phyloP scores from a whole-genome alignment of 2,329 filamentous ascomycete genomes.

The Diaporthe sp. region DNA sequence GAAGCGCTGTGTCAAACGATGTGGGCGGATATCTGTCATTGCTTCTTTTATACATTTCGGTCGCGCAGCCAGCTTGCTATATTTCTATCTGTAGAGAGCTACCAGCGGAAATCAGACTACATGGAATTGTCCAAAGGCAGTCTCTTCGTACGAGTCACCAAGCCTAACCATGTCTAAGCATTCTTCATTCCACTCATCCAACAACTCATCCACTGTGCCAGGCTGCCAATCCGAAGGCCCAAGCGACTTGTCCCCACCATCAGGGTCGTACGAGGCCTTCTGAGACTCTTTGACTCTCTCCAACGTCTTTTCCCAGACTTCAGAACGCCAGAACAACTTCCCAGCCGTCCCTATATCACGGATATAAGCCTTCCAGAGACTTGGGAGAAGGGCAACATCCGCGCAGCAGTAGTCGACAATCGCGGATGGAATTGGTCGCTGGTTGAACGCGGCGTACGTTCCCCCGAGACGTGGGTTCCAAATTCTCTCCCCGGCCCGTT shows the following conservation, averaged over 20 bases:
- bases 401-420: constrained; percentile 2
- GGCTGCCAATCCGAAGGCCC: neutral
- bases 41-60: too few relatives aligned
- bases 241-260: neutral
- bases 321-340: neutral
- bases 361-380: neutral
- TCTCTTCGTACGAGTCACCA: neutral
- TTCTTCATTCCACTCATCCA: neutral
- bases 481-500: neutral
- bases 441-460: neutral
- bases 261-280: neutral
- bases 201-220: neutral
- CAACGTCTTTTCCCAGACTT: neutral
- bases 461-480: neutral
- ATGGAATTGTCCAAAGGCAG: neutral
- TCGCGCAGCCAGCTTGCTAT: too few relatives aligned
- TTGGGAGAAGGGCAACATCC: constrained; percentile 3
- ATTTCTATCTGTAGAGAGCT: too few relatives aligned
- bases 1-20: too few relatives aligned
- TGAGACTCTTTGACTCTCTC: neutral
- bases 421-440: neutral
- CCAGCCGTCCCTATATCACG: neutral
- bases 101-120: neutral
- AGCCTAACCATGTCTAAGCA: neutral
- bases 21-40: too few relatives aligned